phyloP scores from a whole-genome alignment of 371 early-diverging fungal genomes.

The Amoeboaphelidium protococcarum region DNA sequence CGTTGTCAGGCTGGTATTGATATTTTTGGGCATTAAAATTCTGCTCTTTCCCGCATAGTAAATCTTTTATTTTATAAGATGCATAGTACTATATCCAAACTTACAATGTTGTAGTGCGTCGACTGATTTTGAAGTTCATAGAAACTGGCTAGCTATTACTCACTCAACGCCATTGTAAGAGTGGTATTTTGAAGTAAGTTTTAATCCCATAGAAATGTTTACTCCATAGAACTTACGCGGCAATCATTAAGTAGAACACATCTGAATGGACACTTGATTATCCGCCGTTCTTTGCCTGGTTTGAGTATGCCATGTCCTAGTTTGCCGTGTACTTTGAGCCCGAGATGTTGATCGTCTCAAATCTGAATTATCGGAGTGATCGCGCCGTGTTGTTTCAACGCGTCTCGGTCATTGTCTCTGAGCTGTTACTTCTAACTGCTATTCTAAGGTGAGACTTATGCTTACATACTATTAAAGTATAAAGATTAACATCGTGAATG shows the following conservation, averaged over 20 bases:
- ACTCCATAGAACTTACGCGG: not conserved
- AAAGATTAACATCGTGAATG: too few species aligned
- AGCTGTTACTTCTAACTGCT: constrained; percentile 42
- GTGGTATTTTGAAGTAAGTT: constrained; percentile 70
- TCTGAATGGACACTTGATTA: constrained; percentile 91
- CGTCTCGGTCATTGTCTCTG: constrained; percentile 46
- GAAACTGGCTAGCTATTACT: constrained; percentile 93
- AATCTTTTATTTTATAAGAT: not conserved
- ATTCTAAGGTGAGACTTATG: constrained; percentile 20
- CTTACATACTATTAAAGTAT: too few species aligned
- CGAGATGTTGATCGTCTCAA: constrained; percentile 39
- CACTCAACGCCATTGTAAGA: constrained; percentile 38
- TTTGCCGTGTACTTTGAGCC: constrained; percentile 35
- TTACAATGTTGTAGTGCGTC: constrained; percentile 27
- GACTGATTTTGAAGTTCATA: constrained; percentile 94
- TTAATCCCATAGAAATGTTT: not conserved
- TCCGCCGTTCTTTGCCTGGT: constrained; percentile 92
- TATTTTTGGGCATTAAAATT: constrained; percentile 4
- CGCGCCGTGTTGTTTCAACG: constrained; percentile 61
- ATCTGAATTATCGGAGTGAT: constrained; percentile 30
- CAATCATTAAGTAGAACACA: constrained; percentile 20
- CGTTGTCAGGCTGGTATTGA: too few species aligned
- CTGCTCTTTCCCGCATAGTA: constrained; percentile 7
- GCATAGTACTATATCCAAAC: not conserved
- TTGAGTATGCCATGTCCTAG: constrained; percentile 46